A percentile compares a stretch with the other conserved stretches of the same genome.
Conservation (phyloP, 768 basidiomycete species). For the Serendipita sp. region DNA sequence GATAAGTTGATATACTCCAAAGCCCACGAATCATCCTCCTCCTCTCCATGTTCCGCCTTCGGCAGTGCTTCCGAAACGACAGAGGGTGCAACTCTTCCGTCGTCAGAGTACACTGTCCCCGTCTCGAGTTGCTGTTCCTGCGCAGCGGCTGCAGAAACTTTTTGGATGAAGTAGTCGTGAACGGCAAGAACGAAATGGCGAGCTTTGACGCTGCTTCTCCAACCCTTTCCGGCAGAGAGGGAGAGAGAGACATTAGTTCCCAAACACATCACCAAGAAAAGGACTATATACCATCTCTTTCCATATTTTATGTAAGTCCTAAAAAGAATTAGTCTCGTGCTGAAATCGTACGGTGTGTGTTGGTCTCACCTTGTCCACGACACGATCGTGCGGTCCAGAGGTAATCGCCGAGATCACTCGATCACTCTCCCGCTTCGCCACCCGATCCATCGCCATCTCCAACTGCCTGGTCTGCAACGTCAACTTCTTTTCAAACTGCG, state of each 20-base stretch:
- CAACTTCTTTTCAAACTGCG: too few species aligned
- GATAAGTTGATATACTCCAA: constrained; percentile 22
- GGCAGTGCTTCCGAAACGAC: too few species aligned
- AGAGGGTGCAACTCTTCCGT: too few species aligned
- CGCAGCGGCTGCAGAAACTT: constrained; percentile 2
- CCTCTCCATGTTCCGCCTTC: not conserved
- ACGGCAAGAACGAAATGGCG: constrained; percentile 33
- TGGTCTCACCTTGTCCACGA: constrained; percentile 24
- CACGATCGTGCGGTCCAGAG: constrained; percentile 31
- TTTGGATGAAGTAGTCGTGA: constrained; percentile 23
- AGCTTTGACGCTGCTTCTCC: constrained; percentile 36
- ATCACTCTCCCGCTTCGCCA: constrained; percentile 22
- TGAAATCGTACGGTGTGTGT: too few species aligned
- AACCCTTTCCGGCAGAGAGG: constrained; percentile 27
- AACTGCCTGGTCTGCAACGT: too few species aligned
- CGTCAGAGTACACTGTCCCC: too few species aligned
- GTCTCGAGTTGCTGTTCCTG: too few species aligned
- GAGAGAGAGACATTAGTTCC: too few species aligned
- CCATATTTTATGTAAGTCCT: constrained; percentile 39
- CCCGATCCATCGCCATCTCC: constrained; percentile 17
- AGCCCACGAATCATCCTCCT: constrained; percentile 23
- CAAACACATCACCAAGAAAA: not conserved
- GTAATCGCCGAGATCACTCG: constrained; percentile 27
- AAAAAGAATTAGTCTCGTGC: not conserved
- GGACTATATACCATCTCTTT: constrained; percentile 31